Percentiles rank a stretch among this genome's conserved stretches.
These are phyloP conservation scores for Alternaria triticimaculans DNA, from an alignment of 2,329 filamentous ascomycete species.

Conservation along the genomic window DNA sequence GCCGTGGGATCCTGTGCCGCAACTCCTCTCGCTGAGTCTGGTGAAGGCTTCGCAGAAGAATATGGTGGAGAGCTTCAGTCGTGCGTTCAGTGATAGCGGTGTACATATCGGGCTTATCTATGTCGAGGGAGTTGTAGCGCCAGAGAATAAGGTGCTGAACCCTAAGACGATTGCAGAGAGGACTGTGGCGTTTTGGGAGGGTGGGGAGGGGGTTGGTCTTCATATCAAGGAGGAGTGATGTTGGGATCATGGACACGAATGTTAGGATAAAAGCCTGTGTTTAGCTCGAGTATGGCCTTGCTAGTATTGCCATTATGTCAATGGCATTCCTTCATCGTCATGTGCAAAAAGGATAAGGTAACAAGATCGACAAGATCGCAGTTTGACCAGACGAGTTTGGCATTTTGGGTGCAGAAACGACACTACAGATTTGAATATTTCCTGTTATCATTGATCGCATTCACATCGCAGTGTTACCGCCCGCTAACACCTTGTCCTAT, in stretches of 20 bases:
- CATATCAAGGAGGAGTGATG: slow-evolving; percentile 37
- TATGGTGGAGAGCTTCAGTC: slow-evolving; percentile 54
- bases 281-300: background rate
- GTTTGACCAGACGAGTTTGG: background rate
- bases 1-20: slow-evolving; percentile 55
- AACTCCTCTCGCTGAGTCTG: slow-evolving; percentile 58
- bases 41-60: slow-evolving; percentile 61
- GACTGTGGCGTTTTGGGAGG: slow-evolving; percentile 54
- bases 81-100: slow-evolving; percentile 50
- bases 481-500: background rate
- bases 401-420: background rate
- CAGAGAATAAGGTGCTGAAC: slow-evolving; percentile 52
- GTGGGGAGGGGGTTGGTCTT: slow-evolving; percentile 50
- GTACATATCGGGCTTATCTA: slow-evolving; percentile 58
- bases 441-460: background rate
- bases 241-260: too few species aligned
- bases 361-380: background rate
- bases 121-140: slow-evolving; percentile 54
- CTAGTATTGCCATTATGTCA: background rate
- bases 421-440: background rate
- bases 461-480: background rate
- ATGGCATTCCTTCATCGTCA: background rate
- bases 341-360: background rate
- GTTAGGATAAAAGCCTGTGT: too few species aligned
- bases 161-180: slow-evolving; percentile 56